Evolutionary conservation across 768 basidiomycete species (phyloP), one percentile per base, ranked within the genome.

Genomic region (Melanogaster broomeanus): DNA sequence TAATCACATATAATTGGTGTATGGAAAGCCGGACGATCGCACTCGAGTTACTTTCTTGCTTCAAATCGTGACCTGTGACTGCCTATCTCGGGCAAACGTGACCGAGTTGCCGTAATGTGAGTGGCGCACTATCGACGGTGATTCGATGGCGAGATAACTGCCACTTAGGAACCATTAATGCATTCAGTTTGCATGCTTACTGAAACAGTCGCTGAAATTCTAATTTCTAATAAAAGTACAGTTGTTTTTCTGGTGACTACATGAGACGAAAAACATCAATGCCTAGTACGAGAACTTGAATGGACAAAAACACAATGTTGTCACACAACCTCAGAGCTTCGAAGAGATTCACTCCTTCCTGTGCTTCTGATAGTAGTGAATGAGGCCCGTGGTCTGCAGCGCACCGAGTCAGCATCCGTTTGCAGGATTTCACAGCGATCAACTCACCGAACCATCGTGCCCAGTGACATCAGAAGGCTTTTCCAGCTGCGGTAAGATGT

Each of bases 351-450:
- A 88, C 74, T 90, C 87, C 66, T 84, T 84, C 68, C 94, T 81
- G 75, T 86, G 75, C 66, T 88, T 87, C 80, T 96, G 92, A 74
- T 96, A 99, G 74, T 92, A 96, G 73, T 97, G 90, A 70, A 99
- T 98, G 50, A 99, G 77, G 18, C 96, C 95, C 3, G 93, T 92
- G 1, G 96, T 99, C 90, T 94, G 61, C 11, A 43, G 51, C 25
- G 18, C 31, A 48, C 24, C 19, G 30, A 24, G 42, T 61, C 34
- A 61, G 49, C 21, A 51, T 35, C 35, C 7, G 38, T 24, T 37
- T 19, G 19, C 42, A 38, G 4, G 2, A 33, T 25, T 31, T 22
- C 0, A 15, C 2, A 38, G 15, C 24, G 16, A 52, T 19, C 49
- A 11, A 59, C 76, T 59, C 56, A 78, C 78, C 59, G 94, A 98